Percentiles rank a stretch among this genome's conserved stretches.
phyloP scores from a whole-genome alignment of 1,284 basidiomycete genomes.

The Rhodotorula sp. region DNA sequence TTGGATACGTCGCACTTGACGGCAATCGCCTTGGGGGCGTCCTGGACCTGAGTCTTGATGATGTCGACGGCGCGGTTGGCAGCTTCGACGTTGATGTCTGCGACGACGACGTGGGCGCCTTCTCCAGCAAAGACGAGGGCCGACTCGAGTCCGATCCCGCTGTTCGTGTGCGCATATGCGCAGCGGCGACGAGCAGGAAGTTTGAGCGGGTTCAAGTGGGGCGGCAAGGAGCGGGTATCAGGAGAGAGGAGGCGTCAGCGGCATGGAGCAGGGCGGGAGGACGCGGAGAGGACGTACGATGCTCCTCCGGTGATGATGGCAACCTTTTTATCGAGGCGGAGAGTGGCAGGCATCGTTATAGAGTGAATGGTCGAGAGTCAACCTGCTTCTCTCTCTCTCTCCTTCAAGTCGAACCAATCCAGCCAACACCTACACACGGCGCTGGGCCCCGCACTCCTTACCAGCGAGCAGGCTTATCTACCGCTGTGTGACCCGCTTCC shows the following conservation, averaged over 20 bases:
- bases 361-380: background rate
- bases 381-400: background rate
- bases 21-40: slow-evolving; percentile 58
- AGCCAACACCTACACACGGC: background rate
- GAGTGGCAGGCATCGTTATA: slow-evolving; percentile 24
- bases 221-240: background rate
- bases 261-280: background rate
- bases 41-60: slow-evolving; percentile 65
- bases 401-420: background rate
- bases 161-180: slow-evolving; percentile 1
- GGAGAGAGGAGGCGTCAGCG: slow-evolving; percentile 31
- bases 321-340: slow-evolving; percentile 42
- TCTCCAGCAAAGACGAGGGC: slow-evolving; percentile 88
- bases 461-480: no score
- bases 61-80: slow-evolving; percentile 68
- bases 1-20: slow-evolving; percentile 82
- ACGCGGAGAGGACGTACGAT: slow-evolving; percentile 44
- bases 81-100: slow-evolving; percentile 74
- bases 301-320: slow-evolving; percentile 53
- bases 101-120: slow-evolving; percentile 71
- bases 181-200: background rate
- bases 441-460: no score
- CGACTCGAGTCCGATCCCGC: slow-evolving; percentile 88
- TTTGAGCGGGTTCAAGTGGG: background rate
- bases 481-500: no score